These are phyloP conservation scores for Cyberlindnera veronae DNA, from an alignment of 805 yeast genomes.

Conservation along the genomic window DNA sequence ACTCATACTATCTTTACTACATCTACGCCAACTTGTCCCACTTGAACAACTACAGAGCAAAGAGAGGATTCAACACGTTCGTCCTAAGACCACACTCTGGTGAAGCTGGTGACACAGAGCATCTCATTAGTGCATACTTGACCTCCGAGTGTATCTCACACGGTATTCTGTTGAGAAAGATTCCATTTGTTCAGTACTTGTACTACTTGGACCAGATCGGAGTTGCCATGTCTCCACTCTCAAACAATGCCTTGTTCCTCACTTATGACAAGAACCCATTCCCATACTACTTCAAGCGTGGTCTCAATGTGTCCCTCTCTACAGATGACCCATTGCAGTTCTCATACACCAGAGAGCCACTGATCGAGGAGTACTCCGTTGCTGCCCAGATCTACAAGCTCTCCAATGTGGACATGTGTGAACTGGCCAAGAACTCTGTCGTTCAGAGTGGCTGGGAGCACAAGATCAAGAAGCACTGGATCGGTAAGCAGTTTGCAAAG, in stretches of 20 bases:
- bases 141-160: slow-evolving; percentile 92
- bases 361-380: slow-evolving; percentile 95
- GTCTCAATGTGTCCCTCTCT: slow-evolving; percentile 89
- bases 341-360: slow-evolving; percentile 93
- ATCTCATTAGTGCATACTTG: slow-evolving; percentile 82
- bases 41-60: slow-evolving; percentile 77
- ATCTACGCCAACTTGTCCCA: slow-evolving; percentile 83
- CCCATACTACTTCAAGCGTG: slow-evolving; percentile 84
- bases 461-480: slow-evolving; percentile 85
- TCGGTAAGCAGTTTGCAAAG: slow-evolving; percentile 60
- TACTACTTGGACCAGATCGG: slow-evolving; percentile 94
- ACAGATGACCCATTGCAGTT: slow-evolving; percentile 98
- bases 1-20: slow-evolving; percentile 90
- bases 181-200: slow-evolving; percentile 92
- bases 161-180: slow-evolving; percentile 88
- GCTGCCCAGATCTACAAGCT: slow-evolving; percentile 97
- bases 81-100: slow-evolving; percentile 98
- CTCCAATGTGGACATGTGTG: slow-evolving; percentile 96
- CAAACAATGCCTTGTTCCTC: slow-evolving; percentile 92
- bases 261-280: slow-evolving; percentile 98
- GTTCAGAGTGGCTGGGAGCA: slow-evolving; percentile 92
- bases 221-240: slow-evolving; percentile 96
- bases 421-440: slow-evolving; percentile 90
- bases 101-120: slow-evolving; percentile 99
- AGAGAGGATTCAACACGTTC: slow-evolving; percentile 78